Evolutionary conservation across 306 rosid species (phyloP), one percentile per base, ranked within the genome.

Genomic region (Corylus americana): DNA sequence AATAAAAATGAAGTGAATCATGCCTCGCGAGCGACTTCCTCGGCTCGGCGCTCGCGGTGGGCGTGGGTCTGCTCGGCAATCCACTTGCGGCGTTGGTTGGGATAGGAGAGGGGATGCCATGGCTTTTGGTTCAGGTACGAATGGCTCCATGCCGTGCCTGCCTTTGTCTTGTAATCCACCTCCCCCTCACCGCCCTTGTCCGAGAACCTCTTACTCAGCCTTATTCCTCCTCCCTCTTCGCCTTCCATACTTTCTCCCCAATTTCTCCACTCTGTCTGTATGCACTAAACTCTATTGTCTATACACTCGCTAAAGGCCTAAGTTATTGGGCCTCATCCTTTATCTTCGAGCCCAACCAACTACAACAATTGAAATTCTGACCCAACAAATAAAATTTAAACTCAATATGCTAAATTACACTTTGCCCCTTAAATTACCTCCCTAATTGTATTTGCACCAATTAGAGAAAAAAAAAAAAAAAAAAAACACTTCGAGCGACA

Each of bases 61-160:
- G 91, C 86, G 81, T 92, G 91, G 59, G 94, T 90, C 75, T 95
- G 98, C 78, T 95, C 98, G 80, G 98, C 96, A 80, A 95, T 95
- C 98, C 98, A 95, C 85, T 91, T 95, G 78, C 98, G 97, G 76
- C 97, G 97, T 74, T 94, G 98, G 78, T 94, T 94, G 31, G 98
- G 98, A 86, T 94, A 94, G 54, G 98, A 94, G 47, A 94, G 94
- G 76, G 97, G 98, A 74, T 94, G 98, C 98, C 98, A 94, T 47
- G 97, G 97, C 91, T 94, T 94, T 88, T 94, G 97, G 80, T 94
- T 94, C 12, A 94, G 92, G 80, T 78, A 94, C 0, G 93, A 90
- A 74, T 94, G 98, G 86, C 98, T 94, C 97, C 98, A 94, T 0
- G 98, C 98, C 0, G 97, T 94, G 61, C 98, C 98, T 0, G 97